phyloP scores from a whole-genome alignment of 345 rosid genomes.

The Eucalyptus regnans region DNA sequence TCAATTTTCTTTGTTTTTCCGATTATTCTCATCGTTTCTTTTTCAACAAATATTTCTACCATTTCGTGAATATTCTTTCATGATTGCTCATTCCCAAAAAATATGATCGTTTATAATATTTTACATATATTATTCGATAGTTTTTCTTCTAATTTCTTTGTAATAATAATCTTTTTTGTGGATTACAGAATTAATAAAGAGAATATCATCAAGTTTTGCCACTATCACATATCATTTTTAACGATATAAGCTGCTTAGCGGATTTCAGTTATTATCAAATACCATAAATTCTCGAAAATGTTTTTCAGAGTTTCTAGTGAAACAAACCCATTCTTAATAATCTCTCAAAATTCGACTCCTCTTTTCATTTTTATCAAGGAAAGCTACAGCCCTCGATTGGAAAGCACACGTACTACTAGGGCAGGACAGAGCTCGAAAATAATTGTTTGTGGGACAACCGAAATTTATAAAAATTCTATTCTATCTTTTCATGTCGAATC shows the following conservation, averaged over 20 bases:
- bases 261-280: not conserved
- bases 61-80: not conserved
- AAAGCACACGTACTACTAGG: not conserved
- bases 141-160: not conserved
- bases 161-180: accelerated
- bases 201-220: not conserved
- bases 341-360: not conserved
- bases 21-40: too few relatives aligned
- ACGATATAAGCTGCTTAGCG: not conserved
- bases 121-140: not conserved
- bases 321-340: not conserved
- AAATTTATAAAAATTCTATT: too few relatives aligned
- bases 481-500: too few relatives aligned
- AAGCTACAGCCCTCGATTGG: not conserved
- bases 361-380: not conserved
- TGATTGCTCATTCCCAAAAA: not conserved
- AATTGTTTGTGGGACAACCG: not conserved
- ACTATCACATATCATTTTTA: too few relatives aligned
- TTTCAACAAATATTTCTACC: not conserved
- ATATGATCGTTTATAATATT: not conserved
- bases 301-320: not conserved
- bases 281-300: too few relatives aligned
- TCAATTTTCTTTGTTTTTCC: too few relatives aligned
- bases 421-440: not conserved
- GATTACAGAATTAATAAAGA: not conserved